A percentile compares a stretch with the other conserved stretches of the same genome.
These are phyloP conservation scores for Vanrija sp. DNA, from an alignment of 1,284 basidiomycete genomes.

Conservation along the genomic window DNA sequence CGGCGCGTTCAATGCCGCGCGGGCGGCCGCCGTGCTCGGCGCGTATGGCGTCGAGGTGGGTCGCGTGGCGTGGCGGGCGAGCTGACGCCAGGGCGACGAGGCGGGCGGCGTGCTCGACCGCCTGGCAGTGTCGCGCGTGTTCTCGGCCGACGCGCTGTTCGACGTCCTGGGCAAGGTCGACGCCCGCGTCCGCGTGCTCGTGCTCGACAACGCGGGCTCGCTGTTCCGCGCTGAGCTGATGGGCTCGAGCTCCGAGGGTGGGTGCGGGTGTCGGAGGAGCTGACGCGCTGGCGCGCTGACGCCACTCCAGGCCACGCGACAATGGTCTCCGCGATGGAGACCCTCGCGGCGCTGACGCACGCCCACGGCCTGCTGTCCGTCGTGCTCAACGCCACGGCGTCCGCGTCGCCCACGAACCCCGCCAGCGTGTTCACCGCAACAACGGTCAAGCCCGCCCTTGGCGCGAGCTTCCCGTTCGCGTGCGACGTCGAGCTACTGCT, in stretches of 20 bases:
- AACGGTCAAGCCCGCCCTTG: slow-evolving; percentile 40
- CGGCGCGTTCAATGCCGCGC: slow-evolving; percentile 35
- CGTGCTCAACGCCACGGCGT: slow-evolving; percentile 32
- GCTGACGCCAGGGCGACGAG: not conserved
- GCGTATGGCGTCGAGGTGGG: slow-evolving; percentile 27
- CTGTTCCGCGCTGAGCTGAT: slow-evolving; percentile 41
- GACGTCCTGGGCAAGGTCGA: slow-evolving; percentile 17
- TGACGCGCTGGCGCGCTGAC: slow-evolving; percentile 10
- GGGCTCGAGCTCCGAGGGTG: slow-evolving; percentile 39
- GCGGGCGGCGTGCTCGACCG: slow-evolving; percentile 25
- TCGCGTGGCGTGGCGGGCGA: not conserved
- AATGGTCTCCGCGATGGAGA: slow-evolving; percentile 42
- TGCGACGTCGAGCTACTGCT: slow-evolving; percentile 41
- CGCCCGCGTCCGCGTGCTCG: slow-evolving; percentile 19
- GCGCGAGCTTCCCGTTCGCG: slow-evolving; percentile 35
- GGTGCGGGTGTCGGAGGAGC: slow-evolving; percentile 1
- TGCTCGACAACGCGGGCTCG: slow-evolving; percentile 38
- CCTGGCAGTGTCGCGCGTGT: slow-evolving; percentile 31
- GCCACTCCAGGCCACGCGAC: slow-evolving; percentile 38
- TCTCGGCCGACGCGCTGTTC: slow-evolving; percentile 34
- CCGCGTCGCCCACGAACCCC: slow-evolving; percentile 31
- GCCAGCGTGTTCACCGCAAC: slow-evolving; percentile 40
- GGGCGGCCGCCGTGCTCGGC: slow-evolving; percentile 30
- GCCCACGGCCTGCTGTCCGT: slow-evolving; percentile 23
- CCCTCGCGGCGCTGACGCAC: slow-evolving; percentile 34